Percentiles rank a stretch among this genome's conserved stretches.
phyloP scores from a whole-genome alignment of 768 basidiomycete species.

The Tephrocybe sp. region DNA sequence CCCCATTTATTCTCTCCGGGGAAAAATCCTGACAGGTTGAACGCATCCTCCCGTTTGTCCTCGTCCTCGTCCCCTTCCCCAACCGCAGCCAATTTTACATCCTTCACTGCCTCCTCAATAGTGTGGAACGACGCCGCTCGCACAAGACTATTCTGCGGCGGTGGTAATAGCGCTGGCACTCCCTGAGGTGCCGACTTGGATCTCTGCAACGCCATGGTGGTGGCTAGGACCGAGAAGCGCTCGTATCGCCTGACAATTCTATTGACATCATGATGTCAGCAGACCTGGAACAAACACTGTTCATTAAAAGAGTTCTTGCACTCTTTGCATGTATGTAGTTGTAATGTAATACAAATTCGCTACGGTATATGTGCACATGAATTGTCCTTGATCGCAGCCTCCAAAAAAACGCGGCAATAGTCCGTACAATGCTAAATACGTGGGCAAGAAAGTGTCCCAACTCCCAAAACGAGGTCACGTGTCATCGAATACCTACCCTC shows the following conservation, averaged over 20 bases:
- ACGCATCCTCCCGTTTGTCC: slow-evolving; percentile 37
- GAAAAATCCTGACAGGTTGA: slow-evolving; percentile 49
- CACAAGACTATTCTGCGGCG: slow-evolving; percentile 4
- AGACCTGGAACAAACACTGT: background rate
- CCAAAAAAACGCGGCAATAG: slow-evolving; percentile 7
- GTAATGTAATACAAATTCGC: background rate
- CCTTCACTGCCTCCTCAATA: slow-evolving; percentile 11
- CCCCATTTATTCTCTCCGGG: slow-evolving; percentile 38
- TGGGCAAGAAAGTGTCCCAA: slow-evolving; percentile 6
- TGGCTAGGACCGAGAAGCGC: background rate
- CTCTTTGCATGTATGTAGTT: background rate
- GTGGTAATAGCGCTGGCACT: slow-evolving; percentile 12
- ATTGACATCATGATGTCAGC: slow-evolving; percentile 16
- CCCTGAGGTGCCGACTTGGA: slow-evolving; percentile 30
- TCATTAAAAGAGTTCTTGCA: background rate
- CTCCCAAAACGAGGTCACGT: no score
- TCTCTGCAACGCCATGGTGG: slow-evolving; percentile 21
- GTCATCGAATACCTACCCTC: no score
- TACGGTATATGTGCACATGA: slow-evolving; percentile 1
- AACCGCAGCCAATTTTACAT: background rate
- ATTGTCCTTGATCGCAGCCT: slow-evolving; percentile 11
- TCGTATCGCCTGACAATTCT: background rate
- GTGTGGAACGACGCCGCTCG: slow-evolving; percentile 23
- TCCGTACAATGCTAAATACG: slow-evolving; percentile 1
- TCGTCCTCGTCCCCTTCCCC: background rate